Evolutionary conservation across 441 rosid genomes (phyloP).

Genomic region (Mallotus repandus): DNA sequence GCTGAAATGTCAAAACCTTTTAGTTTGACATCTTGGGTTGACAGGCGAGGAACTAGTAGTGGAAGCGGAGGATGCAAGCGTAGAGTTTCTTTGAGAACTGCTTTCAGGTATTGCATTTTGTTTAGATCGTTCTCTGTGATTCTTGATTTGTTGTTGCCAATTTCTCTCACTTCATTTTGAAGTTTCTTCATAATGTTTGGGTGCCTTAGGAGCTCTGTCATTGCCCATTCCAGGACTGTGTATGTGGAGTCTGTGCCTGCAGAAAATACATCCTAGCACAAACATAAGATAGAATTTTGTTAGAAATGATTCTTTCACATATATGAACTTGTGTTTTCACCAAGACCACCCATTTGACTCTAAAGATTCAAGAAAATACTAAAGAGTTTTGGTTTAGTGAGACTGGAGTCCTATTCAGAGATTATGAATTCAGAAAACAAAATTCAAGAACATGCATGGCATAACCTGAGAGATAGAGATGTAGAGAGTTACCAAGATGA

Average conservation of each 20-base stretch:
- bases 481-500: background rate
- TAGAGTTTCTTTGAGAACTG: slow-evolving; percentile 47
- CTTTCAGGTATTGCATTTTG: slow-evolving; percentile 33
- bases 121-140: slow-evolving; percentile 29
- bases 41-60: slow-evolving; percentile 36
- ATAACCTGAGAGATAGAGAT: background rate
- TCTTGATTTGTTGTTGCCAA: slow-evolving; percentile 18
- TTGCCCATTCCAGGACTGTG: slow-evolving; percentile 37
- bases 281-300: background rate
- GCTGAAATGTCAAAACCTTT: slow-evolving; percentile 36
- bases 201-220: slow-evolving; percentile 39
- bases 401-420: too few relatives aligned
- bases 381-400: too few relatives aligned
- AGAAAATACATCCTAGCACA: slow-evolving; percentile 33
- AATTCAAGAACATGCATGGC: too few relatives aligned
- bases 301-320: too few relatives aligned
- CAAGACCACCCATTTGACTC: too few relatives aligned
- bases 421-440: too few relatives aligned
- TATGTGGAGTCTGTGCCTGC: slow-evolving; percentile 47
- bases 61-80: slow-evolving; percentile 48
- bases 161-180: slow-evolving; percentile 27
- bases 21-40: slow-evolving; percentile 34
- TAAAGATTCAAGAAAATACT: too few relatives aligned
- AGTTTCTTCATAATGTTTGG: slow-evolving; percentile 37
- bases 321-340: too few relatives aligned